These are phyloP conservation scores for Beauveria scarabaeidicola DNA, from an alignment of 2,329 filamentous ascomycete species.

Conservation along the genomic window DNA sequence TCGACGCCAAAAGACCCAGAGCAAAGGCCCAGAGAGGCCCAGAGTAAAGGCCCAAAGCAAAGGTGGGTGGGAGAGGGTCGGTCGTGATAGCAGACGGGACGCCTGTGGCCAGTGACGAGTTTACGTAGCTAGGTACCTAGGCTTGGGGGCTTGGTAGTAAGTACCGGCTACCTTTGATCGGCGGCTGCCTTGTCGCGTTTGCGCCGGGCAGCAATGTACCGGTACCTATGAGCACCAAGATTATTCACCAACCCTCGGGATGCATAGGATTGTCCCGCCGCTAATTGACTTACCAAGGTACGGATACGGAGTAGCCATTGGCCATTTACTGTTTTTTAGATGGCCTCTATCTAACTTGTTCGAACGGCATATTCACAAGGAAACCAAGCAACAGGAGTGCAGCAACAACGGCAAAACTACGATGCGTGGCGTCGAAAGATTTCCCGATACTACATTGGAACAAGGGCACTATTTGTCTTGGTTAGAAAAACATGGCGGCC, in stretches of 20 bases:
- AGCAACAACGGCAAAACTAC: not conserved
- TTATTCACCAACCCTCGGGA: too few relatives aligned
- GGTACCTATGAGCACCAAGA: too few relatives aligned
- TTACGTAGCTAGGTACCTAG: too few relatives aligned
- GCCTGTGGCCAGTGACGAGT: not conserved
- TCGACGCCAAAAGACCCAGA: not conserved
- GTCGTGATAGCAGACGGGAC: not conserved
- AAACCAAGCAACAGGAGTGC: not conserved
- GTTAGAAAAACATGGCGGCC: not conserved
- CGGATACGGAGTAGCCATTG: too few relatives aligned
- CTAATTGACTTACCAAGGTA: too few relatives aligned
- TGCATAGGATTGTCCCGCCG: too few relatives aligned
- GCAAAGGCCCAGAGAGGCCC: too few relatives aligned
- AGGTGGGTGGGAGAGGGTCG: not conserved
- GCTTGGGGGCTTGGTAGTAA: not conserved
- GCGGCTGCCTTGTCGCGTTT: not conserved
- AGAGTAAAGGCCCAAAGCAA: not conserved
- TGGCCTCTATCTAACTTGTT: too few relatives aligned
- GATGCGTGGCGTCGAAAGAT: not conserved
- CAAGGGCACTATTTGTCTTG: not conserved
- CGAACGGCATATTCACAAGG: not conserved
- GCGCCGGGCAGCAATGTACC: too few relatives aligned
- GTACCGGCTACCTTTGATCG: not conserved
- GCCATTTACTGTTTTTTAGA: too few relatives aligned
- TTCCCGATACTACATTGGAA: not conserved